Percentiles rank a stretch among this genome's conserved stretches.
These are phyloP conservation scores for Carex arenaria DNA, from an alignment of 202 grass and related monocot genomes.

Conservation along the genomic window DNA sequence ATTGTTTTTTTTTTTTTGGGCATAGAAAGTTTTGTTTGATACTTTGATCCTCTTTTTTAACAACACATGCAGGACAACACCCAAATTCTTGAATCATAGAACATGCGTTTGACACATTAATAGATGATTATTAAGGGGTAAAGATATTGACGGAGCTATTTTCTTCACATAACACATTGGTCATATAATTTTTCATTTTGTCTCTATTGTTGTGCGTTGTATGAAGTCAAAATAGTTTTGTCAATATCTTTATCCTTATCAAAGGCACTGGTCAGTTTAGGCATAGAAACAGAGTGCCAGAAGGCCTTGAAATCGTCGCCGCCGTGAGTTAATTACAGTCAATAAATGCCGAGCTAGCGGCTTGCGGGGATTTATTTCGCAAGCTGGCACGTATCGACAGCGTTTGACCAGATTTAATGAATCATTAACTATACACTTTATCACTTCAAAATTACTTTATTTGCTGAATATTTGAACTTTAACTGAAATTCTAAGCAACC, in stretches of 20 bases:
- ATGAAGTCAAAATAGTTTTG: no score
- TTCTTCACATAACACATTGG: no score
- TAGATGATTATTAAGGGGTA: neutral
- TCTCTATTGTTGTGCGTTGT: no score
- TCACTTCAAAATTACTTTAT: neutral
- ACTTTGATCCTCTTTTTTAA: neutral
- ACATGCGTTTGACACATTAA: neutral
- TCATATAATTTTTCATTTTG: no score
- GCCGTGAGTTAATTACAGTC: neutral
- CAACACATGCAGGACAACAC: neutral
- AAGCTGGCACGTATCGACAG: neutral
- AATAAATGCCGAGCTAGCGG: neutral
- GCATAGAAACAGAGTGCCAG: neutral
- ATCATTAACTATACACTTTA: neutral
- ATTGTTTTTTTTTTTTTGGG: neutral
- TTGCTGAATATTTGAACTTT: neutral
- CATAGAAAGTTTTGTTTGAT: neutral
- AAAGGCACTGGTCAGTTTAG: neutral
- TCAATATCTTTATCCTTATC: neutral
- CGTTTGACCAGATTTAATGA: neutral
- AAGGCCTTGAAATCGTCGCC: neutral
- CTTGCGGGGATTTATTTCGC: neutral
- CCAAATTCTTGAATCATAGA: neutral
- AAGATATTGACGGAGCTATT: neutral
- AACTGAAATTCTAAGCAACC: neutral